These are phyloP conservation scores for Coleophoma eucalyptorum DNA, from an alignment of 2,329 filamentous ascomycete genomes.

Conservation along the genomic window DNA sequence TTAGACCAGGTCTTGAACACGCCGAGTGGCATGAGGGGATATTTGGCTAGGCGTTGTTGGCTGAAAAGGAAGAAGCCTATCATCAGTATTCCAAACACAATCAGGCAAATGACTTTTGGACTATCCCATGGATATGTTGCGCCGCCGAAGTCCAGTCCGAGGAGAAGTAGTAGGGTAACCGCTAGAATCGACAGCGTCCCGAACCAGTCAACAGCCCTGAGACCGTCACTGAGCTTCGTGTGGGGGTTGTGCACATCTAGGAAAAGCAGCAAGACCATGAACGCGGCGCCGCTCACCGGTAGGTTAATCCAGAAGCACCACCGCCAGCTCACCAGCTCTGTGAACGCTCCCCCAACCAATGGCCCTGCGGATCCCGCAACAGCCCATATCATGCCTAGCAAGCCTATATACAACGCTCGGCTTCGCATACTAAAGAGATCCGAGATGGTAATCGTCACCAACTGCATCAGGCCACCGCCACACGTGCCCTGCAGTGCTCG, in stretches of 20 bases:
- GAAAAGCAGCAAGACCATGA: constrained; percentile 54
- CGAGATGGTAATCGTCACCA: constrained; percentile 52
- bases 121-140: constrained; percentile 55
- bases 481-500: constrained; percentile 48
- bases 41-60: constrained; percentile 67
- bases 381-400: constrained; percentile 58
- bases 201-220: neutral
- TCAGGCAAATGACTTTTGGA: constrained; percentile 69
- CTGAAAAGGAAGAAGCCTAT: constrained; percentile 58
- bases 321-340: constrained; percentile 53
- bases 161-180: constrained; percentile 75
- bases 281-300: constrained; percentile 27
- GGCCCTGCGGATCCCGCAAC: constrained; percentile 55
- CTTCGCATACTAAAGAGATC: constrained; percentile 48
- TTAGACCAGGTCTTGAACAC: constrained; percentile 67
- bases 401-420: constrained; percentile 56
- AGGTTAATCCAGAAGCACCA: constrained; percentile 58
- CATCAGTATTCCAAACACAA: constrained; percentile 66
- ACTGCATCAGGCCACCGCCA: constrained; percentile 44
- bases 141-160: constrained; percentile 66
- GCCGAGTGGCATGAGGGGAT: constrained; percentile 71
- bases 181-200: constrained; percentile 49
- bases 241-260: constrained; percentile 61
- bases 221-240: neutral
- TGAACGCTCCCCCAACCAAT: constrained; percentile 57